A percentile compares a stretch with the other conserved stretches of the same genome.
Evolutionary conservation across 1,139 yeast species (phyloP).

Genomic region (Hyphopichia wangnamkhiaoensis): DNA sequence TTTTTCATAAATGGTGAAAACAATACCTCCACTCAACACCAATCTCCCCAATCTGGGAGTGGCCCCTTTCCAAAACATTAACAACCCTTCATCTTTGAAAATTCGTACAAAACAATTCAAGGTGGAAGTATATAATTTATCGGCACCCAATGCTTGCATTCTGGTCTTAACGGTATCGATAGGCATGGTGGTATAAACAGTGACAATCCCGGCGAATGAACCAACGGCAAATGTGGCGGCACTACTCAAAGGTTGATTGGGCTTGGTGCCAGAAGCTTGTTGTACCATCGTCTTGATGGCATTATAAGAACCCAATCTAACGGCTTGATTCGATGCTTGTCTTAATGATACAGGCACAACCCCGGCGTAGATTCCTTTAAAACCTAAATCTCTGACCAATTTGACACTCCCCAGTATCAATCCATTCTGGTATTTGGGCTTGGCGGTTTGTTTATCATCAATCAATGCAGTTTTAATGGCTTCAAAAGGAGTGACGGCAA

Average conservation of each 20-base stretch:
- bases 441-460: slow-evolving; percentile 79
- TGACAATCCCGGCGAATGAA: slow-evolving; percentile 87
- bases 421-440: slow-evolving; percentile 77
- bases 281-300: slow-evolving; percentile 82
- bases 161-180: slow-evolving; percentile 96
- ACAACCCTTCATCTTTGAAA: slow-evolving; percentile 84
- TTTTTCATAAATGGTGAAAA: slow-evolving; percentile 91
- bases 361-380: slow-evolving; percentile 85
- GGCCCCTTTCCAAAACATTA: slow-evolving; percentile 97
- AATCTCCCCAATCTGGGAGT: slow-evolving; percentile 94
- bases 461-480: slow-evolving; percentile 94
- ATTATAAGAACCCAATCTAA: slow-evolving; percentile 89
- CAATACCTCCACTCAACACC: slow-evolving; percentile 92
- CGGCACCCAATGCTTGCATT: slow-evolving; percentile 92
- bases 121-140: slow-evolving; percentile 69
- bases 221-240: slow-evolving; percentile 86
- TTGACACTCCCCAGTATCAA: slow-evolving; percentile 60
- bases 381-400: slow-evolving; percentile 74
- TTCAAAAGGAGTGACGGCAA: slow-evolving; percentile 96
- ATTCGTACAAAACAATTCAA: slow-evolving; percentile 78
- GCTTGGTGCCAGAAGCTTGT: slow-evolving; percentile 62
- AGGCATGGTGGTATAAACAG: slow-evolving; percentile 97
- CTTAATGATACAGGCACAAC: slow-evolving; percentile 90
- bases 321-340: slow-evolving; percentile 95
- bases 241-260: slow-evolving; percentile 75